phyloP scores from a whole-genome alignment of 371 early-diverging fungal genomes.

The Mucor lusitanicus region DNA sequence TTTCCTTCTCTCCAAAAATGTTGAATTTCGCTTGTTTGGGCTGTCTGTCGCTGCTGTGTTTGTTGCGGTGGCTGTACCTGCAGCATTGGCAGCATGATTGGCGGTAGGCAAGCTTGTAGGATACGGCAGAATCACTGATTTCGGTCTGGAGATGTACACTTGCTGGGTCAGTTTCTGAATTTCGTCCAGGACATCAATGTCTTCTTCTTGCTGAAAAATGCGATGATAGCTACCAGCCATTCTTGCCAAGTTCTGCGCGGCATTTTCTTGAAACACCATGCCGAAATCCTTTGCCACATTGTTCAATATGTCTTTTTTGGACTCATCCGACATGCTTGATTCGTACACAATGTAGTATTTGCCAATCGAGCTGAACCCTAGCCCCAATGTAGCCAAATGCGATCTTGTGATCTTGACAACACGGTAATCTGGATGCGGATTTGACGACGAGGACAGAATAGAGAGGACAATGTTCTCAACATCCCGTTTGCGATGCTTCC shows the following conservation, averaged over 20 bases:
- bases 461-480: conserved; percentile 35
- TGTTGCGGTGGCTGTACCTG: not conserved
- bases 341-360: conserved; percentile 35
- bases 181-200: conserved; percentile 13
- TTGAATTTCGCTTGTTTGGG: not conserved
- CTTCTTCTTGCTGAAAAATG: conserved; percentile 24
- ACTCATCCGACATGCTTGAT: conserved; percentile 16
- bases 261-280: conserved; percentile 41
- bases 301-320: conserved; percentile 18
- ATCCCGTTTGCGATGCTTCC: conserved; percentile 31
- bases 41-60: too few relatives aligned
- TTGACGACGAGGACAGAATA: conserved; percentile 17
- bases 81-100: not conserved
- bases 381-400: conserved; percentile 20
- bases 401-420: conserved; percentile 25
- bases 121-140: conserved; percentile 14
- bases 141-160: conserved; percentile 15
- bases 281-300: conserved; percentile 28
- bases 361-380: conserved; percentile 25
- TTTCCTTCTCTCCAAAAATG: conserved; percentile 29
- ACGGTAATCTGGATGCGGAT: conserved; percentile 9
- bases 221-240: conserved; percentile 33
- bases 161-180: conserved; percentile 21
- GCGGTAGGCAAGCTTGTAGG: conserved; percentile 12
- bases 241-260: conserved; percentile 34